Evolutionary conservation across 345 rosid genomes (phyloP), one percentile per base, ranked within the genome.

Genomic region (Erodium maritimum): DNA sequence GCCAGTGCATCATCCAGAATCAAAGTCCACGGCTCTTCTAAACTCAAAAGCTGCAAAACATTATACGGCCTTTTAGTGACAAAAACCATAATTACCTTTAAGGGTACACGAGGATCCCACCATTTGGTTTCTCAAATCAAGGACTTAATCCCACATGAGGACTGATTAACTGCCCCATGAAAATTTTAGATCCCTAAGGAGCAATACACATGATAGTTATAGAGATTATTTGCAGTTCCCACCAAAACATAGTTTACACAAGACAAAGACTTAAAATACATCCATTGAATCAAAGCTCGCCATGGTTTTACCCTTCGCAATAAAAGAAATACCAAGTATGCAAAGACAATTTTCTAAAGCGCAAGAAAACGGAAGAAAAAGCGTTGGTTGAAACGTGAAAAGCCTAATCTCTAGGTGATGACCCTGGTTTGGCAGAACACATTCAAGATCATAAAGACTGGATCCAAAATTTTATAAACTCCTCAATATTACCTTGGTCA

Each of bases 1-100:
- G 95, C 85, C 68, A 91, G 71, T 64, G 84, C 95, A 71, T 91
- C 98, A 21, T 88, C 94, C 1, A 88, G 82, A 56, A 86, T 79
- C 61, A 91, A 73, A 23, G 85, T 86, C 98, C 96, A 88, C 12
- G 87, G 75, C 54, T 84, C 76, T 60, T 82, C 85, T 63, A 88
- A 56, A 57, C 80, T 74, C 67, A 86, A 55, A 67, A 91, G 83
- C 98, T 91, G 73, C 64, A 68, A 56, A 57, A 61, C 17, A 29
- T 50, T 24, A 58, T 53, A 14, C 0, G 17, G 18, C 22, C 18
- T 17, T 11, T 9, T 18, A 23, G 25, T 21, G 3, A 19, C 11
- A 52, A 29, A 42, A 11, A 42, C 17, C 48, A 11, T 10, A 42
- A 42, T 42, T 42, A 14, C 48, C 17, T 7, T 7, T 7, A 42